Percentiles rank a stretch among this genome's conserved stretches.
These are phyloP conservation scores for Bauhinia variegata DNA, from an alignment of 306 rosid species.

Conservation along the genomic window DNA sequence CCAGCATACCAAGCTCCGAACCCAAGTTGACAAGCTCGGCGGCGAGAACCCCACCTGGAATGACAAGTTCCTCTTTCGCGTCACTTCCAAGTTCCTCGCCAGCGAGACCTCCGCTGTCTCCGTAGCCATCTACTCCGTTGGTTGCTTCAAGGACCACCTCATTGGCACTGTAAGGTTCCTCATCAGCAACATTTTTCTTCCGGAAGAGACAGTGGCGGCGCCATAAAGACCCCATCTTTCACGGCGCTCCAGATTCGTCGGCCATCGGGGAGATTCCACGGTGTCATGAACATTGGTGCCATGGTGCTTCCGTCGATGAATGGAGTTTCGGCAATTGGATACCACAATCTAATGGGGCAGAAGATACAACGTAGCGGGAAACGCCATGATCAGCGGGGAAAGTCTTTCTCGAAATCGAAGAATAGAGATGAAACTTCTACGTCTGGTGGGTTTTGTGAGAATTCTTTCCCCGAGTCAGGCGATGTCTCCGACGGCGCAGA, in stretches of 20 bases:
- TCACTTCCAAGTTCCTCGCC: slow-evolving; percentile 68
- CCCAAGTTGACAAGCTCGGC: slow-evolving; percentile 68
- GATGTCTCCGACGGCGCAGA: slow-evolving; percentile 53
- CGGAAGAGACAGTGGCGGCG: slow-evolving; percentile 14
- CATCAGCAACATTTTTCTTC: slow-evolving; percentile 59
- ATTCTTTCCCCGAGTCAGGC: slow-evolving; percentile 40
- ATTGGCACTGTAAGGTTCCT: slow-evolving; percentile 78
- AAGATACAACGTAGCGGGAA: slow-evolving; percentile 34
- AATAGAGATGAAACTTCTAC: slow-evolving; percentile 25
- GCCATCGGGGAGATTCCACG: slow-evolving; percentile 78
- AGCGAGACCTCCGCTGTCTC: slow-evolving; percentile 70
- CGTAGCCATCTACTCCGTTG: slow-evolving; percentile 71
- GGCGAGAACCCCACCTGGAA: slow-evolving; percentile 86
- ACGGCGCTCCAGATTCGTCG: slow-evolving; percentile 78
- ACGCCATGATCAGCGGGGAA: slow-evolving; percentile 21
- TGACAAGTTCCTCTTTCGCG: slow-evolving; percentile 84
- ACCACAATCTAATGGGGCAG: slow-evolving; percentile 71
- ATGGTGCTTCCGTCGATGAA: slow-evolving; percentile 51
- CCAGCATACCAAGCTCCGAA: slow-evolving; percentile 60
- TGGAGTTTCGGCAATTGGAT: slow-evolving; percentile 63
- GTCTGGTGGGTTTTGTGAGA: slow-evolving; percentile 44
- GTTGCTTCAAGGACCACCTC: slow-evolving; percentile 56
- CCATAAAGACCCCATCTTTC: slow-evolving; percentile 56
- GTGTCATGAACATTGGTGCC: slow-evolving; percentile 75
- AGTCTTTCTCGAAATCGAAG: slow-evolving; percentile 20